phyloP scores from a whole-genome alignment of 2,329 filamentous ascomycete species.

The Apiospora koreana region DNA sequence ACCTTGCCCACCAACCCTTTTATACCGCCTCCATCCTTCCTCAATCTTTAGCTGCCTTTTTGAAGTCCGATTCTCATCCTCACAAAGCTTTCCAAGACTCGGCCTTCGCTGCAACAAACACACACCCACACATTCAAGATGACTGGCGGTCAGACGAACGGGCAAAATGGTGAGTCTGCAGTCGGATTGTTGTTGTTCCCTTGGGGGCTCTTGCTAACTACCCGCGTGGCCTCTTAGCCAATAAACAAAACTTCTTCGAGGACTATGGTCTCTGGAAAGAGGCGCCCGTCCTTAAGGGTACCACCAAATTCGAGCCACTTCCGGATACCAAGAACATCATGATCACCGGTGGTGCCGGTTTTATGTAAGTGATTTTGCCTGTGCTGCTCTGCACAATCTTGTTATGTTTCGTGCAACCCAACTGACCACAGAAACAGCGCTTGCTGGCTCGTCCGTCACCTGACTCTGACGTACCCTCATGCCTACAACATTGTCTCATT shows the following conservation, averaged over 20 bases:
- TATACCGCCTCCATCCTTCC: neutral
- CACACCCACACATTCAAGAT: neutral
- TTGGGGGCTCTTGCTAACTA: neutral
- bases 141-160: neutral
- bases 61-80: neutral
- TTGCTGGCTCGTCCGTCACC: conserved; percentile 80
- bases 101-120: neutral
- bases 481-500: conserved; percentile 81
- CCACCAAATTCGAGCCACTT: conserved; percentile 69
- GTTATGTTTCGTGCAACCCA: neutral
- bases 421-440: conserved; percentile 53
- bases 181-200: neutral
- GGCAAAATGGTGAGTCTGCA: neutral
- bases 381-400: neutral
- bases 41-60: neutral
- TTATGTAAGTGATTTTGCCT: conserved; percentile 63
- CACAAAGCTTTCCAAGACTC: neutral
- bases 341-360: conserved; percentile 81
- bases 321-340: conserved; percentile 77
- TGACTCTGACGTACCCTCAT: conserved; percentile 71
- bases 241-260: conserved; percentile 47
- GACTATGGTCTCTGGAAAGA: conserved; percentile 70
- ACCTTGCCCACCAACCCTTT: neutral
- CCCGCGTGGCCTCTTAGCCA: conserved; percentile 21
- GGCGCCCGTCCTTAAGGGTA: conserved; percentile 69